Percentiles rank a stretch among this genome's conserved stretches.
Evolutionary conservation across 2,329 filamentous ascomycete genomes (phyloP).

Genomic region (Aspergillus oerlinghausenensis): DNA sequence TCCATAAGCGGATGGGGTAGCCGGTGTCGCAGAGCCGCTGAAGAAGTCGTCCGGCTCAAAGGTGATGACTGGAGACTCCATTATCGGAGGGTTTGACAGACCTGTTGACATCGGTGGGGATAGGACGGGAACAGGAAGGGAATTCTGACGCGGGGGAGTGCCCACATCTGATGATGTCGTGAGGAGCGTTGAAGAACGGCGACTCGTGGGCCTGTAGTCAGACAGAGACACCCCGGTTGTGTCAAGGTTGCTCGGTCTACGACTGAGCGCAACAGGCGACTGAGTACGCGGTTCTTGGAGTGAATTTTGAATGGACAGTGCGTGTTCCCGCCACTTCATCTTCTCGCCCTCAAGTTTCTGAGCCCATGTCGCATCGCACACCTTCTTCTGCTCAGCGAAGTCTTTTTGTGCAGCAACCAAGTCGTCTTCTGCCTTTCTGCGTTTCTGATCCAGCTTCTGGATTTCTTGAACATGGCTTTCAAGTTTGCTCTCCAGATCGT

Average conservation of each 20-base stretch:
- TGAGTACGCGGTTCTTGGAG: constrained; percentile 35
- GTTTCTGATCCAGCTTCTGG: constrained; percentile 39
- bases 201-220: constrained; percentile 37
- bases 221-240: constrained; percentile 31
- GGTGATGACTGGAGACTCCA: constrained; percentile 35
- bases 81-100: constrained; percentile 16
- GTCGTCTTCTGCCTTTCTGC: constrained; percentile 54
- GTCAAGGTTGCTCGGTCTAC: constrained; percentile 35
- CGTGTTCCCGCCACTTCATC: constrained; percentile 53
- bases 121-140: constrained; percentile 31
- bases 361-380: constrained; percentile 53
- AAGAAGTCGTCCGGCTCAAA: constrained; percentile 48
- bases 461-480: constrained; percentile 61
- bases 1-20: constrained; percentile 36
- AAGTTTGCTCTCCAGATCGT: constrained; percentile 51
- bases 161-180: constrained; percentile 32
- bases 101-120: constrained; percentile 26
- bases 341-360: constrained; percentile 63
- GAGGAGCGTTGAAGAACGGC: constrained; percentile 38
- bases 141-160: constrained; percentile 45
- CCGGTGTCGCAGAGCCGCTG: constrained; percentile 28
- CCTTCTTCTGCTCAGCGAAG: constrained; percentile 55
- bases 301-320: constrained; percentile 30
- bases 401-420: constrained; percentile 56
- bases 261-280: constrained; percentile 40